Base-by-base conservation (phyloP, 2,329 filamentous ascomycete genomes). In the Nemania sp. region DNA sequence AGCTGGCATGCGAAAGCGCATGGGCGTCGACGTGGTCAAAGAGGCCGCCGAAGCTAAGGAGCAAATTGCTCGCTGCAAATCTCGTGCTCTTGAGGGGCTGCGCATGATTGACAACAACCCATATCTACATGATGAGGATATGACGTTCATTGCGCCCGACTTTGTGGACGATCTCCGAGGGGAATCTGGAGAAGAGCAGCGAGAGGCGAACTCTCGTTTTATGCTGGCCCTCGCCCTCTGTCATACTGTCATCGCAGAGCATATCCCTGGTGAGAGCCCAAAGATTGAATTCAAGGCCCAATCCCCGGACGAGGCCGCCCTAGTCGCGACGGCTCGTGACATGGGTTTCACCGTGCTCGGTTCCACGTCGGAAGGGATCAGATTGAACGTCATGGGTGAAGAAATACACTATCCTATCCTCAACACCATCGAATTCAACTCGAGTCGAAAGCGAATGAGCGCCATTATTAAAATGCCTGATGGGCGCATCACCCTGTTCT, bases 371-470 rank as follows among this genome's bases (percentile, higher is more conserved):
- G 90, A 96, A 64, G 91, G 91, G 54, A 90, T 99, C 64, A 86
- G 91, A 54, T 73, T 99, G 56, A 97, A 97, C 66, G 83, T 96
- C 6, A 85, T 96, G 79, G 96, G 95, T 50, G 84, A 92, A 69
- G 92, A 98, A 68, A 85, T 87, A 48, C 87, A 89, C 63, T 99
- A 95, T 74, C 88, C 87, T 15, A 89, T 99, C 34, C 84, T 99
- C 49, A 98, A 97, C 76, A 97, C 90, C 1, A 88, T 99, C 39
- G 95, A 99, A 74, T 99, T 99, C 81, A 98, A 98, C 75, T 98
- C 94, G 0, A 92, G 90, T 45, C 86, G 95, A 71, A 99, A 99
- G 79, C 87, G 95, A 67, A 99, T 99, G 95, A 98, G 93, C 76
- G 91, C 93, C 2, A 97, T 99, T 67, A 88, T 99, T 52, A 86